Conservation (phyloP, 805 yeast genomes). For the Diddensiella santjacobensis region DNA sequence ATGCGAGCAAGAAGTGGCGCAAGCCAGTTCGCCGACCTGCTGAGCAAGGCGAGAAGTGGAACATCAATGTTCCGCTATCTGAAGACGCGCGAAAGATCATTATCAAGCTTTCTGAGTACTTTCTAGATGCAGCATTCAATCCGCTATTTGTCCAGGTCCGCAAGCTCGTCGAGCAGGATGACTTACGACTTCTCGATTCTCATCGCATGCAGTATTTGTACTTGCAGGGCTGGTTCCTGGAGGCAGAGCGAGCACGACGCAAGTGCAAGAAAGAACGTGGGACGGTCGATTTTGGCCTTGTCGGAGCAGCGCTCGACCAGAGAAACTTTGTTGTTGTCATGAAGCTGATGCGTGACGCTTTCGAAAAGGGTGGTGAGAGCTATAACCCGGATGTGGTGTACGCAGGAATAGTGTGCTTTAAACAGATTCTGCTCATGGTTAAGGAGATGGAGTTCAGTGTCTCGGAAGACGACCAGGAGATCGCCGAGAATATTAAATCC, state of each 20-base stretch:
- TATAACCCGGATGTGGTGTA: conserved; percentile 58
- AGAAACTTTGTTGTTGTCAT: conserved; percentile 54
- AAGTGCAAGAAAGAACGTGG: conserved; percentile 12
- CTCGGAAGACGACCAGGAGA: conserved; percentile 45
- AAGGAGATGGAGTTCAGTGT: conserved; percentile 40
- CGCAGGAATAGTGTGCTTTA: conserved; percentile 64
- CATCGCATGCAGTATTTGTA: conserved; percentile 48
- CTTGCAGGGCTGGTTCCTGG: conserved; percentile 70
- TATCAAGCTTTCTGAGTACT: conserved; percentile 48
- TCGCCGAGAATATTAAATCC: conserved; percentile 57
- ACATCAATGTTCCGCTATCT: conserved; percentile 23
- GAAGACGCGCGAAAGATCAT: conserved; percentile 33
- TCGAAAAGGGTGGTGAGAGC: conserved; percentile 29
- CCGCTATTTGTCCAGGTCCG: conserved; percentile 55
- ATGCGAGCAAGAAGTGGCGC: conserved; percentile 64
- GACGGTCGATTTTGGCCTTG: conserved; percentile 30
- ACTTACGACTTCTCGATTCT: conserved; percentile 25
- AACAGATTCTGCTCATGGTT: conserved; percentile 51
- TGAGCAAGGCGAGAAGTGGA: conserved; percentile 23
- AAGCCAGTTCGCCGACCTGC: conserved; percentile 30
- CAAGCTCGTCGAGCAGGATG: conserved; percentile 41
- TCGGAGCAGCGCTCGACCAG: conserved; percentile 51
- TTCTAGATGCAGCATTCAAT: conserved; percentile 73
- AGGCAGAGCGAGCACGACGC: conserved; percentile 48
- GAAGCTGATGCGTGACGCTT: conserved; percentile 37